Evolutionary conservation across 2,329 filamentous ascomycete species (phyloP), one percentile per base, ranked within the genome.

Genomic region (Sclerotiophoma versabilis): DNA sequence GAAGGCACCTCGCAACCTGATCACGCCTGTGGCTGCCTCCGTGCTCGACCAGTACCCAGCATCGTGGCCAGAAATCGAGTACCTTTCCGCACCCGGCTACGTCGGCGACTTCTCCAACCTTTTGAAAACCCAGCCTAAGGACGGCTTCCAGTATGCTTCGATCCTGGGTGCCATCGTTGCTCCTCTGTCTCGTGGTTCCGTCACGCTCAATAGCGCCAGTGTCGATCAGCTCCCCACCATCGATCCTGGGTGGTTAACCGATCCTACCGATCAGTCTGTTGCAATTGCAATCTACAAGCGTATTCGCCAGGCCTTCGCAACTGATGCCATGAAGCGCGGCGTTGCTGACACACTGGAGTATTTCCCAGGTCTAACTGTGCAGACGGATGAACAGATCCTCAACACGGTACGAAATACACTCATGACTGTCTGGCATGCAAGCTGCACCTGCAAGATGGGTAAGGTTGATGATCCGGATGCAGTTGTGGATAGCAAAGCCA

Each of bases 101-200:
- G 60, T 64, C 30, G 58, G 65, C 1, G 33, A 60, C 38, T 60
- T 60, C 49, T 43, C 51, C 8, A 62, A 60, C 33, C 59, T 61
- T 12, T 27, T 69, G 10, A 36, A 52, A 1, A 44, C 57, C 1
- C 55, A 69, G 25, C 69, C 70, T 2, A 62, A 65, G 9, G 63
- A 67, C 19, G 59, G 63, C 6, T 65, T 64, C 14, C 62, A 75
- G 26, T 74, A 74, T 33, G 75, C 70, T 4, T 66, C 67, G 1
- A 70, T 77, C 23, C 38, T 66, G 0, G 67, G 53, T 10, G 62
- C 69, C 0, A 51, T 78, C 3, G 58, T 74, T 9, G 62, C 72
- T 0, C 72, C 76, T 0, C 50, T 73, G 1, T 75, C 70, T 2
- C 68, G 72, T 1, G 76, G 75, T 3, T 71, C 58, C 20, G 63